Conservation (phyloP, 768 basidiomycete genomes). For the Pisolithus sp. region DNA sequence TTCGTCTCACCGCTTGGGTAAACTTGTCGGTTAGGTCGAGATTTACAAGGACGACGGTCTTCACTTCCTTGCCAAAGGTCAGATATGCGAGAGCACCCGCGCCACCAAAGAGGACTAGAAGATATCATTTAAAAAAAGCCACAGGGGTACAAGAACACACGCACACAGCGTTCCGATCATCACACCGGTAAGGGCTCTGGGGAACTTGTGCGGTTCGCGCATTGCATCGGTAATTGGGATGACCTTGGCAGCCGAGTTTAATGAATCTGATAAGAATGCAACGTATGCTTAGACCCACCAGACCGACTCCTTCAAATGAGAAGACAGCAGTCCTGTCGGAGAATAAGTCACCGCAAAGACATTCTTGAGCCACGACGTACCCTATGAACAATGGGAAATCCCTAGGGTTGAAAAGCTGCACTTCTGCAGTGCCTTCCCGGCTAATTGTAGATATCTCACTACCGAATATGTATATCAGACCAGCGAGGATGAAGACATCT, state of each 20-base stretch:
- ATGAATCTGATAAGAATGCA: background rate
- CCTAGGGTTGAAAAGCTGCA: conserved; percentile 81
- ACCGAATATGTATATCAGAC: conserved; percentile 80
- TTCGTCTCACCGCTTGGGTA: conserved; percentile 70
- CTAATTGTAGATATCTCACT: conserved; percentile 72
- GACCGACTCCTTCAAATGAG: conserved; percentile 95
- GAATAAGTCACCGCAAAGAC: conserved; percentile 1
- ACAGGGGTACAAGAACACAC: conserved; percentile 13
- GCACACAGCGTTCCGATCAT: conserved; percentile 79
- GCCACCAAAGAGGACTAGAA: conserved; percentile 74
- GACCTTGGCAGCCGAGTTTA: conserved; percentile 37
- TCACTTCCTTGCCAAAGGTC: conserved; percentile 79
- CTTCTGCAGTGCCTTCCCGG: conserved; percentile 64
- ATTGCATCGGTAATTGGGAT: conserved; percentile 98
- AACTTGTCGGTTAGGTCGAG: conserved; percentile 76
- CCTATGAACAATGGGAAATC: conserved; percentile 92
- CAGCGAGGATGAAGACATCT: conserved; percentile 90
- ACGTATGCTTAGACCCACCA: conserved; percentile 42
- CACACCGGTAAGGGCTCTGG: conserved; percentile 77
- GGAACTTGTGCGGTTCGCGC: conserved; percentile 93
- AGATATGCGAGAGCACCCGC: conserved; percentile 83
- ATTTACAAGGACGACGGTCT: conserved; percentile 94
- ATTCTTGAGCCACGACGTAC: conserved; percentile 34
- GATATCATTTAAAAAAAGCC: background rate
- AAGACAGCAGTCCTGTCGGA: conserved; percentile 84